Base-by-base conservation (phyloP, 2,329 filamentous ascomycete genomes). In the Coleophoma eucalyptorum region DNA sequence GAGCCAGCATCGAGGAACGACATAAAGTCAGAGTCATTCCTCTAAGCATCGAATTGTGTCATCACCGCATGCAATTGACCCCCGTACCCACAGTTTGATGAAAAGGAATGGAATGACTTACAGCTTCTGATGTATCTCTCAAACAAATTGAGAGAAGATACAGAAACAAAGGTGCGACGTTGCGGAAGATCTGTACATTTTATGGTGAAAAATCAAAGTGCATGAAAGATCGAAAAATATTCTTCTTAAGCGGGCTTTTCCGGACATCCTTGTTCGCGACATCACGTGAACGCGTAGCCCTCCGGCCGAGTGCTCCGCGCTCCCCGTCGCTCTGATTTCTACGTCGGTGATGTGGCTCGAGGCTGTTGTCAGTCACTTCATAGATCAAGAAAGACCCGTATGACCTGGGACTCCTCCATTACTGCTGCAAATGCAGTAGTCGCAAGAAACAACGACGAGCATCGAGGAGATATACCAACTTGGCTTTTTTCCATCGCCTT, bases 1-100 rank as follows among this genome's bases (percentile, higher is more conserved):
- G 75, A 78, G 73, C 80, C 72, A 72, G 77, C 83, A 86, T 72
- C 58, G 79, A 81, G 80, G 74, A 76, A 78, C 77, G 74, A 74
- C 69, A 73, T 74, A 69, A 68, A 68, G 65, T 67, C 63, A 68
- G 61, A 67, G 65, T 62, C 62, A 60, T 62, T 59, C 60, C 58
- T 80, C 79, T 84, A 76, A 73, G 80, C 76, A 75, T 77, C 69
- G 66, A 71, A 69, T 60, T 70, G 71, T 79, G 77, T 86, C 83
- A 86, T 87, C 83, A 86, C 65, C 66, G 75, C 74, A 66, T 52
- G 58, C 55, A 53, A 26, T 37, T 46, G 41, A n/a, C 43, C 48
- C 34, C 26, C 20, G 12, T 26, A 11, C 13, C 26, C 42, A 12
- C 42, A 20, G 21, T 12, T 12, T 42, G n/a, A 10, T 21, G 19